Evolutionary conservation across 208 protist genomes (phyloP).

Genomic region (Crithidia expoeki): DNA sequence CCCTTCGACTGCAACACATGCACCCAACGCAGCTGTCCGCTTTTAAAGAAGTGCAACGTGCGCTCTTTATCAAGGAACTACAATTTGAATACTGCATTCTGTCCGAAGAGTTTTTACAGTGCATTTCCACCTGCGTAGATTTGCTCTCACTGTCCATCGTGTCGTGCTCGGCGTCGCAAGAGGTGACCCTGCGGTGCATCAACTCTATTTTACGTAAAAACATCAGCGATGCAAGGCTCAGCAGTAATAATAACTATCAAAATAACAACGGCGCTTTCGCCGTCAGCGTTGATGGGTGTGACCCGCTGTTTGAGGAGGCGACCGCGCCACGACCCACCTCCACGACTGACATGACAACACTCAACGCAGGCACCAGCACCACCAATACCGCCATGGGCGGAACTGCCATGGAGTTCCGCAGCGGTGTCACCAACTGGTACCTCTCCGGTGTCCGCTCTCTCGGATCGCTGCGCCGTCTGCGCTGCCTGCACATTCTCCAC

Average conservation of each 20-base stretch:
- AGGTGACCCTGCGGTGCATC: conserved; percentile 58
- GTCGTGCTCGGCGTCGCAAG: conserved; percentile 54
- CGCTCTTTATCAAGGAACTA: conserved; percentile 55
- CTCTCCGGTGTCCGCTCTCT: conserved; percentile 61
- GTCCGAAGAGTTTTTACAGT: conserved; percentile 65
- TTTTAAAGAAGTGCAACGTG: conserved; percentile 51
- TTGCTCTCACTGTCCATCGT: conserved; percentile 57
- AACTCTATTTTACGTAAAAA: conserved; percentile 72
- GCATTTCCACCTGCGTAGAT: conserved; percentile 58
- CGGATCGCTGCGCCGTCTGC: conserved; percentile 57
- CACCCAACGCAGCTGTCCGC: conserved; percentile 46
- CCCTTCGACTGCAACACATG: conserved; percentile 60
- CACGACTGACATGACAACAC: neutral
- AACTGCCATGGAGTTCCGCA: neutral
- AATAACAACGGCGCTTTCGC: conserved; percentile 13
- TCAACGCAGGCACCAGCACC: neutral
- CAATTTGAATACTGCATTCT: conserved; percentile 53
- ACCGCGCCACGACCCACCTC: neutral
- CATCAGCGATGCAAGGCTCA: conserved; percentile 15
- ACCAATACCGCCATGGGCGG: neutral
- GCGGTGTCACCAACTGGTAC: conserved; percentile 58
- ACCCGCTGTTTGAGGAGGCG: neutral
- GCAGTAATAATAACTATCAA: no score
- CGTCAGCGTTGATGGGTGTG: neutral
- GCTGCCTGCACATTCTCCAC: conserved; percentile 60